Percentiles rank a stretch among this genome's conserved stretches.
These are phyloP conservation scores for Aspergillus wentii DNA, from an alignment of 495 filamentous ascomycete species.

Conservation along the genomic window DNA sequence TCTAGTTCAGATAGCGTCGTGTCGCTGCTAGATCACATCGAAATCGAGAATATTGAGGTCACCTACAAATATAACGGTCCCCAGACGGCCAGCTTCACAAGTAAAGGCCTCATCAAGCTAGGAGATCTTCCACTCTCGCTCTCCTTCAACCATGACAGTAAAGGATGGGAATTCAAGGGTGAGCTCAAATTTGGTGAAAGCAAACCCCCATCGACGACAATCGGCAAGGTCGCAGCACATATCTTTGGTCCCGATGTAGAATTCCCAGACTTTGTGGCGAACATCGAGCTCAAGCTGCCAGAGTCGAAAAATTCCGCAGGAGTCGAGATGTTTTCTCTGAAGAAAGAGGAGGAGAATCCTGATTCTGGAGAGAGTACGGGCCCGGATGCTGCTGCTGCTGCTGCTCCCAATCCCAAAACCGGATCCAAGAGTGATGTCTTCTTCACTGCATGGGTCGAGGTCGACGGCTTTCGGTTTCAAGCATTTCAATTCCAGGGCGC, in stretches of 20 bases:
- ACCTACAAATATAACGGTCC: conserved; percentile 11
- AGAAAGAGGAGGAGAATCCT: too few species aligned
- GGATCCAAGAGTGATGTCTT: background rate
- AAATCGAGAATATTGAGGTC: conserved; percentile 7
- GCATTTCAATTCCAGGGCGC: conserved; percentile 1
- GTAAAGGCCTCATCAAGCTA: conserved; percentile 11
- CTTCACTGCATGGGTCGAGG: background rate
- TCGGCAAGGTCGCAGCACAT: background rate
- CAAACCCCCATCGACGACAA: background rate
- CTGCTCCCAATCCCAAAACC: background rate
- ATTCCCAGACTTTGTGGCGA: background rate
- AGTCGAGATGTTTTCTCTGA: background rate
- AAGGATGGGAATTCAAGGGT: conserved; percentile 11
- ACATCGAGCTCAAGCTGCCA: background rate
- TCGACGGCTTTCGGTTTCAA: background rate
- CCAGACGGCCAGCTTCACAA: conserved; percentile 4
- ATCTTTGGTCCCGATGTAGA: background rate
- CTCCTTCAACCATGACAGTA: conserved; percentile 2
- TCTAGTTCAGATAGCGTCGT: conserved; percentile 3
- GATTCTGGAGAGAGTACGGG: too few species aligned
- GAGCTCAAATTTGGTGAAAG: background rate
- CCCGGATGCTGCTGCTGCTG: too few species aligned
- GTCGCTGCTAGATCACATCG: conserved; percentile 10
- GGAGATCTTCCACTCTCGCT: conserved; percentile 14
- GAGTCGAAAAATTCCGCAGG: background rate